Evolutionary conservation across 2,329 filamentous ascomycete species (phyloP), one percentile per base, ranked within the genome.

Genomic region (Plenodomus tracheiphilus): DNA sequence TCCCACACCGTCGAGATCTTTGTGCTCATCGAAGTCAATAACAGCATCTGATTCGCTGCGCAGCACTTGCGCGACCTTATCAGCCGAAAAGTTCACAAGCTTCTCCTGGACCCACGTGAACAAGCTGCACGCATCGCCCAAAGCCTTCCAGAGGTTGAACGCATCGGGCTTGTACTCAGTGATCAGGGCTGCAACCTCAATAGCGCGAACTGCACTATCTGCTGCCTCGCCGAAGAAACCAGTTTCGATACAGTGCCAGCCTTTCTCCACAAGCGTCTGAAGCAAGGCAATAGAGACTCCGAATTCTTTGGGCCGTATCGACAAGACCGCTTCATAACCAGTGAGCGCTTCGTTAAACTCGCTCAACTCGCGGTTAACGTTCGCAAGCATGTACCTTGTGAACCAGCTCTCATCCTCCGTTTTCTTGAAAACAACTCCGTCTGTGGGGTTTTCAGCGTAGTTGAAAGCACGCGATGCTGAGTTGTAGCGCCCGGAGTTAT

Each of bases 141-240:
- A 79, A 5, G 88, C 85, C 71, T 95, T 97, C 94, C 95, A 99
- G 46, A 96, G 82, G 68, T 97, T 99, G 76, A 97, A 97, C 0
- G 89, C 87, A 43, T 86, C 80, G 4, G 82, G 76, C 39, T 87
- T 82, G 37, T 79, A 78, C 28, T 80, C 75, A 1, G 81, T 81
- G 32, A 92, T 83, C 4, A 77, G 75, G 4, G 77, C 75, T 0
- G 90, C 89, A 47, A 88, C 85, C 10, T 81, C 70, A 43, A 99
- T 82, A 0, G 86, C 86, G 46, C 87, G 81, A 13, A 75, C 75
- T 2, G 90, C 89, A 50, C 88, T 83, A 53, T 87, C 81, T 3
- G 87, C 78, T 2, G 92, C 86, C 66, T 92, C 89, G 36, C 94
- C 91, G 69, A 94, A 97, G 34, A 95, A 80, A 0, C 93, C 94